Percentiles rank a stretch among this genome's conserved stretches.
Conservation (phyloP, 176 grass and related monocot genomes). For the Bromus sterilis region DNA sequence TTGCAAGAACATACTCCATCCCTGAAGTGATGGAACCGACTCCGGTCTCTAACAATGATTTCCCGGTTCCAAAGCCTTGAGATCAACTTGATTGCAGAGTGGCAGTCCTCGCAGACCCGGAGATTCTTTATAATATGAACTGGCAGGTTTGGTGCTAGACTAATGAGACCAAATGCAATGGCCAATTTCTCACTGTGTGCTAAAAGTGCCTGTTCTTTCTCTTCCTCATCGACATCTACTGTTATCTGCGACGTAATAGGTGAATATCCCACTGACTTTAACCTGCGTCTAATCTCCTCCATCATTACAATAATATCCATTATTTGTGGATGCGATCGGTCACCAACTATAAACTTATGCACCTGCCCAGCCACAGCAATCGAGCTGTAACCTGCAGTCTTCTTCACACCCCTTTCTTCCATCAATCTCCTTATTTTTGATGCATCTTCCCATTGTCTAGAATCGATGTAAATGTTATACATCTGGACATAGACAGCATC, state of each 20-base stretch:
- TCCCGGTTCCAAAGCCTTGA: slow-evolving; percentile 54
- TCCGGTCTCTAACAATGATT: slow-evolving; percentile 71
- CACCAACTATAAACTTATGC: slow-evolving; percentile 59
- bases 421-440: slow-evolving; percentile 53
- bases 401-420: slow-evolving; percentile 55
- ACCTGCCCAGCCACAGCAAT: slow-evolving; percentile 54
- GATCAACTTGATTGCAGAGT: slow-evolving; percentile 71
- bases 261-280: slow-evolving; percentile 40
- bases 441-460: slow-evolving; percentile 48
- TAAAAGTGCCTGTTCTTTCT: slow-evolving; percentile 61
- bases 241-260: slow-evolving; percentile 35
- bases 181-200: slow-evolving; percentile 67
- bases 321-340: slow-evolving; percentile 43
- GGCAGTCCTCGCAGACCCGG: slow-evolving; percentile 72
- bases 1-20: slow-evolving; percentile 63
- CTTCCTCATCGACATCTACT: slow-evolving; percentile 55
- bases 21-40: slow-evolving; percentile 73
- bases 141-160: slow-evolving; percentile 35
- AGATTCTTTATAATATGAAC: slow-evolving; percentile 73
- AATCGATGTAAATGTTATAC: slow-evolving; percentile 67
- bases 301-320: slow-evolving; percentile 48
- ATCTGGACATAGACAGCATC: slow-evolving; percentile 67
- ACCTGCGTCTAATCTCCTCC: slow-evolving; percentile 33
- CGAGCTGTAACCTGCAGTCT: slow-evolving; percentile 72
- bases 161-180: slow-evolving; percentile 67